A percentile compares a stretch with the other conserved stretches of the same genome.
phyloP scores from a whole-genome alignment of 768 basidiomycete genomes.

The Suillus discolor region DNA sequence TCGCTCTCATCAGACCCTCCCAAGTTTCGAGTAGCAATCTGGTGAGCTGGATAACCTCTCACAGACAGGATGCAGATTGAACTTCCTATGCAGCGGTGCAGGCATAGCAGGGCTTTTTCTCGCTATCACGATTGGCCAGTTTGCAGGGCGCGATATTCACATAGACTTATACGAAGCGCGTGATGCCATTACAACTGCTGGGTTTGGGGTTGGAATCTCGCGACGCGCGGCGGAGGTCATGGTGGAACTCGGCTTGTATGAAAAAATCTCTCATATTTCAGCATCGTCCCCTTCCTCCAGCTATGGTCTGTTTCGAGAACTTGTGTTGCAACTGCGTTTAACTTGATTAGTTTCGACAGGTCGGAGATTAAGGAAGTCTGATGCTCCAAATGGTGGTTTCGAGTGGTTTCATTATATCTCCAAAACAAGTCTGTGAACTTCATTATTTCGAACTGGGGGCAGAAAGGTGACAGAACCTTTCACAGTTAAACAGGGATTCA shows the following conservation, averaged over 20 bases:
- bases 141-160: slow-evolving; percentile 31
- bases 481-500: not conserved
- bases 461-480: not conserved
- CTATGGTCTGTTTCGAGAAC: slow-evolving; percentile 3
- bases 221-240: not conserved
- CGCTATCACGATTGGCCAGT: slow-evolving; percentile 33
- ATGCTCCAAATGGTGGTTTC: slow-evolving; percentile 7
- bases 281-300: not conserved
- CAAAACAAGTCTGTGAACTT: not conserved
- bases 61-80: not conserved
- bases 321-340: too few species aligned
- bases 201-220: slow-evolving; percentile 43
- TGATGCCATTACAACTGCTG: slow-evolving; percentile 37
- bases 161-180: slow-evolving; percentile 47
- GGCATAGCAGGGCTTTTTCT: slow-evolving; percentile 44
- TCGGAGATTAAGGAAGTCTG: slow-evolving; percentile 5
- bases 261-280: not conserved
- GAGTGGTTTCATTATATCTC: slow-evolving; percentile 16
- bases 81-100: slow-evolving; percentile 3
- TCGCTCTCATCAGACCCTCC: not conserved
- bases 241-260: not conserved
- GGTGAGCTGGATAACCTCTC: not conserved
- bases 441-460: not conserved
- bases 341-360: not conserved
- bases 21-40: slow-evolving; percentile 16